Base-by-base conservation (phyloP, 257 asterid genomes). In the Solanum bulbocastanum region DNA sequence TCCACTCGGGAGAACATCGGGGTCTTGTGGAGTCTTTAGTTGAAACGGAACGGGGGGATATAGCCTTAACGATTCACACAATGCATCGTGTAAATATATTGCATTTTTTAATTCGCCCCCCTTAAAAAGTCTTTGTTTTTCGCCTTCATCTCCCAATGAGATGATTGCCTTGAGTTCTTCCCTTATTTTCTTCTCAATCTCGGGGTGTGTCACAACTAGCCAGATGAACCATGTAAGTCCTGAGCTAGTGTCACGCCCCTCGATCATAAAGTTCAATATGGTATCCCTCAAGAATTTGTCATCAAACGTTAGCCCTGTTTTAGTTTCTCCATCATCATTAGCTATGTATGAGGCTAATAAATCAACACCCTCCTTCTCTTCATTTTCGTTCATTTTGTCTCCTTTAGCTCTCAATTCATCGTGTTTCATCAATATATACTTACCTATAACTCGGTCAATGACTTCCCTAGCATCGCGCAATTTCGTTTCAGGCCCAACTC, bases 11-110 rank as follows among this genome's bases (percentile, higher is more conserved):
- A 94, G 94, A 0, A 82, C 82, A 49, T 89, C 95, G 1, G 88
- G 84, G 83, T 87, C 56, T 23, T 84, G 36, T 0, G 95, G 94
- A 75, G 83, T 92, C 90, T 93, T 94, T 62, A 89, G 93, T 13
- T 93, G 93, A 85, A 94, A 91, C 0, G 95, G 92, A 36, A 94
- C 94, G 0, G 97, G 93, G 15, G 97, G 97, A 76, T 94, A 94
- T 23, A 93, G 84, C 75, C 97, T 90, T 15, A 94, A n/a, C 0
- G 94, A 74, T 84, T 94, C 95, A 62, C 93, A 89, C 10, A 94
- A 32, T 20, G 95, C 93, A 6, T 88, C 79, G 9, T 72, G 79
- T 18, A 72, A 16, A 72, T 72, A 72, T 35, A 18, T 35, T 33
- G 44, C 42, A 16, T 33, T 32, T 72, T 72, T 72, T 5, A 72